phyloP scores from a whole-genome alignment of 805 yeast genomes.

The Candida boidinii region DNA sequence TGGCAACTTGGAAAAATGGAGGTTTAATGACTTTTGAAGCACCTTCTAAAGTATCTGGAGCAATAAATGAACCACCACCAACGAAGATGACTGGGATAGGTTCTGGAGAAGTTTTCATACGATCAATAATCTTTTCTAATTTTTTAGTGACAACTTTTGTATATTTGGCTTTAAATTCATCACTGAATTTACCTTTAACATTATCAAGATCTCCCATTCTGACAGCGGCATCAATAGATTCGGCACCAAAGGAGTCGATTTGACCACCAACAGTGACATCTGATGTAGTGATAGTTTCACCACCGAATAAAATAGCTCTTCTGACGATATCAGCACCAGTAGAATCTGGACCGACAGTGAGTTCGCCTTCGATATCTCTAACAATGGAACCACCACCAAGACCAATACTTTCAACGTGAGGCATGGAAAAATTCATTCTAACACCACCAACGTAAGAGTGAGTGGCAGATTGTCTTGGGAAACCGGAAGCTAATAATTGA shows the following conservation, averaged over 20 bases:
- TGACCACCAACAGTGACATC: conserved; percentile 34
- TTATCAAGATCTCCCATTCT: conserved; percentile 19
- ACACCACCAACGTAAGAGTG: conserved; percentile 38
- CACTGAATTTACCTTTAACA: conserved; percentile 14
- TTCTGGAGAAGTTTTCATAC: conserved; percentile 36
- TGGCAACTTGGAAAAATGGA: conserved; percentile 33
- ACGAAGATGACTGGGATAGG: conserved; percentile 33
- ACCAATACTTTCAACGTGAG: conserved; percentile 40
- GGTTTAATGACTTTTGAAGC: conserved; percentile 34
- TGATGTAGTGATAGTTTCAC: conserved; percentile 30
- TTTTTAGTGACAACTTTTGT: conserved; percentile 12
- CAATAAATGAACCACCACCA: conserved; percentile 43
- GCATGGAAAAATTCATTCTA: conserved; percentile 41
- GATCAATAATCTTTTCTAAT: conserved; percentile 32
- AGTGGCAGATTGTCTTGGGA: conserved; percentile 38
- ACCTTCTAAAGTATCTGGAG: conserved; percentile 27
- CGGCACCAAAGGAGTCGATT: conserved; percentile 23
- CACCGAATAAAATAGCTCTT: conserved; percentile 33
- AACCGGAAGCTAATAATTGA: conserved; percentile 33
- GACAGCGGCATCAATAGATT: conserved; percentile 17
- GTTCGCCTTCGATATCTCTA: conserved; percentile 11
- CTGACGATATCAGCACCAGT: conserved; percentile 32
- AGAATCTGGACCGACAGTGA: conserved; percentile 39
- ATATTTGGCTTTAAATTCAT: conserved; percentile 2
- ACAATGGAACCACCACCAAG: conserved; percentile 44